A percentile compares a stretch with the other conserved stretches of the same genome.
Conservation (phyloP, 768 basidiomycete species). For the Termitomyces titanicus region DNA sequence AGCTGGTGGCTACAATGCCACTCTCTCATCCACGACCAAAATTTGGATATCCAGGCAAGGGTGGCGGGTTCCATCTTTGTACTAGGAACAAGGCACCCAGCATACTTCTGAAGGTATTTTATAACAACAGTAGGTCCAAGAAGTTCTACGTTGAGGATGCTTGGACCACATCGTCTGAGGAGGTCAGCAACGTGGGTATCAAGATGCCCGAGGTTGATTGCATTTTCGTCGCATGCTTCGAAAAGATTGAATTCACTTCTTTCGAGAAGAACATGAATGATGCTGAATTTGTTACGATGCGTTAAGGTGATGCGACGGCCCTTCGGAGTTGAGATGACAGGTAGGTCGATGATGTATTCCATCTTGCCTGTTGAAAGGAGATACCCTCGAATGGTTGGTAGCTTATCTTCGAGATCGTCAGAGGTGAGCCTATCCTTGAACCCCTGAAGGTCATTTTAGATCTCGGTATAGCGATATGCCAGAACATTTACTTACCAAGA, state of each 20-base stretch:
- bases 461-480: background rate
- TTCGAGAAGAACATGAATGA: constrained; percentile 25
- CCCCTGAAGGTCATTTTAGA: constrained; percentile 9
- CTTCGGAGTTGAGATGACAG: constrained; percentile 27
- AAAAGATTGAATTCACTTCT: constrained; percentile 26
- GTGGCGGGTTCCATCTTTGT: constrained; percentile 8
- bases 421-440: constrained; percentile 7
- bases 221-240: constrained; percentile 24
- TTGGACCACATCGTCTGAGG: constrained; percentile 20
- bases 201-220: constrained; percentile 27
- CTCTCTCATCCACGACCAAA: constrained; percentile 40
- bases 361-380: constrained; percentile 31
- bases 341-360: constrained; percentile 31
- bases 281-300: background rate
- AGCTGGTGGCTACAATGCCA: constrained; percentile 21
- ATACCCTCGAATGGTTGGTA: constrained; percentile 24
- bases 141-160: constrained; percentile 26
- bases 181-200: constrained; percentile 18
- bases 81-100: background rate
- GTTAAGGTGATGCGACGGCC: constrained; percentile 19
- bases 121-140: constrained; percentile 24
- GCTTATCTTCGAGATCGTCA: constrained; percentile 2
- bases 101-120: constrained; percentile 24
- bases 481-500: constrained; percentile 24
- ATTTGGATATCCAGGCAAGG: constrained; percentile 32